Evolutionary conservation across 2,329 filamentous ascomycete genomes (phyloP), one percentile per base, ranked within the genome.

Genomic region (Talaromyces sp.): DNA sequence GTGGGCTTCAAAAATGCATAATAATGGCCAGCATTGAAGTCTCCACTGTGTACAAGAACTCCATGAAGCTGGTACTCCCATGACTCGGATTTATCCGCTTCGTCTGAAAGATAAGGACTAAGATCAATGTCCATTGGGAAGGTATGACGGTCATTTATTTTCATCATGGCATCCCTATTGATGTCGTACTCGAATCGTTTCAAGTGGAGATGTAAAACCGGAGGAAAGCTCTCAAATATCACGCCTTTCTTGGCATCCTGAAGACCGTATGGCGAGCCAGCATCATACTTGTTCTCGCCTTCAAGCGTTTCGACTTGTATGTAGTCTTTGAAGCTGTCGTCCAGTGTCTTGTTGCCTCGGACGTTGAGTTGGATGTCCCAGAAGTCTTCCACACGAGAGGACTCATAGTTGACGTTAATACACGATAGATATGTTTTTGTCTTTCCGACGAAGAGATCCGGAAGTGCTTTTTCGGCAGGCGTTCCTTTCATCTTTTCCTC

Each of bases 301-400:
- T 98, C 93, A 78, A 99, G 89, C 39, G 93, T 96, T 79, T 99
- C 95, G 41, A 97, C 94, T 73, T 96, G 90, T 70, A 99, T 90
- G 75, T 99, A 99, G 78, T 98, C 93, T 74, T 89, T 89, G 82
- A 99, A 98, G 74, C 94, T 98, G 72, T 96, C 93, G 68, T 96
- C 90, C 37, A 99, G 82, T 67, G 91, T 94, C 80, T 92, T 93
- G 83, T 97, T 97, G 37, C 93, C 93, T 68, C 91, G 90, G 60
- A 99, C 96, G 70, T 98, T 99, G 70, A 99, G 86, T 76, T 99
- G 95, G 67, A 99, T 92, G 75, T 99, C 95, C 95, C 95, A 99
- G 77, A 97, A 99, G 72, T 99, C 96, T 78, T 99, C 95, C 69
- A 95, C 87, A 67, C 94, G 87, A 68, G 93, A 97, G 25, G 93